Conservation (phyloP, 306 rosid genomes). For the Fragaria ananassa region DNA sequence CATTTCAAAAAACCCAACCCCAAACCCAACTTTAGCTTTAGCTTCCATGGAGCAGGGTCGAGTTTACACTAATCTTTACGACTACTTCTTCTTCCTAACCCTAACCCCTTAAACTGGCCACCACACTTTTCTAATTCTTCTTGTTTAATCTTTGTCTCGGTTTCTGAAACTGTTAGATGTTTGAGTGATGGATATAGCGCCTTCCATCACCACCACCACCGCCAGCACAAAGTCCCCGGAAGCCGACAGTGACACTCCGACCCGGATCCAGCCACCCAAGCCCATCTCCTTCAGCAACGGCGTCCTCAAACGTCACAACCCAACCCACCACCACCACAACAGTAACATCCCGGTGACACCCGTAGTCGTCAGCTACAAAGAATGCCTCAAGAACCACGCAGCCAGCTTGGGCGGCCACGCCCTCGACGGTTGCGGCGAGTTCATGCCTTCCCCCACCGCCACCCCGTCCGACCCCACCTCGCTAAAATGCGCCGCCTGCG, state of each 20-base stretch:
- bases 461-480: slow-evolving; percentile 67
- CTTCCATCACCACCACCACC: slow-evolving; percentile 27
- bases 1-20: not conserved
- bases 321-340: slow-evolving; percentile 18
- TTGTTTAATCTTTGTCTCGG: not conserved
- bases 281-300: slow-evolving; percentile 70
- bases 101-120: slow-evolving; percentile 29
- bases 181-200: slow-evolving; percentile 61
- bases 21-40: not conserved
- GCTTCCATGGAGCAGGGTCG: slow-evolving; percentile 33
- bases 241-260: slow-evolving; percentile 60
- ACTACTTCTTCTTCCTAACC: slow-evolving; percentile 25
- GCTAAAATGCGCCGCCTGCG: slow-evolving; percentile 92
- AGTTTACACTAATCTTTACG: slow-evolving; percentile 30
- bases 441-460: slow-evolving; percentile 74
- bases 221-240: slow-evolving; percentile 58
- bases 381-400: slow-evolving; percentile 90
- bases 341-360: slow-evolving; percentile 4
- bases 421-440: slow-evolving; percentile 91
- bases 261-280: slow-evolving; percentile 54
- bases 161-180: slow-evolving; percentile 36
- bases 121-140: not conserved
- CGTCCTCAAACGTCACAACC: slow-evolving; percentile 70
- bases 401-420: slow-evolving; percentile 87
- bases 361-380: slow-evolving; percentile 49